Base-by-base conservation (phyloP, 1,139 yeast genomes). In the Pichia norvegensis region DNA sequence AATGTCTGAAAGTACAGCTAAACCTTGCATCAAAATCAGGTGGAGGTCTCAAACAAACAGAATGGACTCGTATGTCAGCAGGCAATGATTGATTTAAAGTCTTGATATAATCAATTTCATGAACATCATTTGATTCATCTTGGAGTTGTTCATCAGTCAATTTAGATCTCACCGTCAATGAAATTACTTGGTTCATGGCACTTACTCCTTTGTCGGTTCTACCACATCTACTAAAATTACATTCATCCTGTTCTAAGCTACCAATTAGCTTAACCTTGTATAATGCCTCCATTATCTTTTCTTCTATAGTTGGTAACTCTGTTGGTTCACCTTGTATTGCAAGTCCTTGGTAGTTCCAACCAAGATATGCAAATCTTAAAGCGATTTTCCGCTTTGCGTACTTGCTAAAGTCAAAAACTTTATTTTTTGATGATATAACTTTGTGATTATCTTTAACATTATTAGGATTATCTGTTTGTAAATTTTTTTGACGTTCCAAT, bases 181-280 rank as follows among this genome's bases (percentile, higher is more conserved):
- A 81, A 13, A 92, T 82, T 8, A 92, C 98, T 64, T 92, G 99
- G 56, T 87, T 85, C 82, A 92, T 78, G 0, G 99, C 98, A 67
- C 95, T 85, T 7, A 92, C 99, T 14, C 98, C 98, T 55, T 80
- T 82, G 59, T 92, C 99, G 0, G 99, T 92, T 57, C 99, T 72
- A 0, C 99, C 99, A 66, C 98, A 94, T 51, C 98, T 69, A 54
- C 95, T 84, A 63, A 90, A 90, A 46, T 84, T 78, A 44, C 74
- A 77, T 2, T 74, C 78, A 2, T 67, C 65, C 1, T 88, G 88
- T 14, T 72, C 75, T 29, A 74, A 64, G 1, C 78, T 70, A 11
- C 81, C 75, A 36, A 94, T 78, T 50, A 94, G 66, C 55, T 74
- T 79, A 35, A 95, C 78, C 53, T 74, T 78, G 38, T 72, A 67